Evolutionary conservation across 2,329 filamentous ascomycete genomes (phyloP).

Genomic region (Lachnellula suecica): DNA sequence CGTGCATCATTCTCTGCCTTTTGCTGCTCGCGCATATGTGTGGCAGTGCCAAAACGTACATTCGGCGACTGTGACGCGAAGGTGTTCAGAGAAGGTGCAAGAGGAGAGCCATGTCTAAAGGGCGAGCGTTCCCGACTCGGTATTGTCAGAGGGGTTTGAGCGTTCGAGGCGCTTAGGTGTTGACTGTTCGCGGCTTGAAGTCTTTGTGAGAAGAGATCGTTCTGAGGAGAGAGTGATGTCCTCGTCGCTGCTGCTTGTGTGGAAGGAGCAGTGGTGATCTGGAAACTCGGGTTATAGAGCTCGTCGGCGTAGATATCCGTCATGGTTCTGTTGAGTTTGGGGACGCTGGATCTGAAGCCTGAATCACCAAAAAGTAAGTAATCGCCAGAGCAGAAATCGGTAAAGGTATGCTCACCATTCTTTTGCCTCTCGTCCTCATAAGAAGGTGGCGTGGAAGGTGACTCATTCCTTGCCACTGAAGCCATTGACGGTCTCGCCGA

Average conservation of each 20-base stretch:
- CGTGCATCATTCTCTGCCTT: conserved; percentile 59
- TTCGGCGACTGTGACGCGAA: conserved; percentile 35
- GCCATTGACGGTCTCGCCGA: conserved; percentile 45
- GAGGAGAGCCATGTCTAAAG: conserved; percentile 71
- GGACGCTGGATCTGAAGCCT: conserved; percentile 57
- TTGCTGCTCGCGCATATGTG: conserved; percentile 59
- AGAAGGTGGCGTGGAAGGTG: conserved; percentile 55
- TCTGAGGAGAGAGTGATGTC: conserved; percentile 48
- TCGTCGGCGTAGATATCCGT: conserved; percentile 85
- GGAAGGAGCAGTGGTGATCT: conserved; percentile 53
- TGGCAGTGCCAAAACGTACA: conserved; percentile 51
- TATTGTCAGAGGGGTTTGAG: conserved; percentile 43
- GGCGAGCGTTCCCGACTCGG: conserved; percentile 71
- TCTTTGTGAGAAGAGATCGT: conserved; percentile 70
- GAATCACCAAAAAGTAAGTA: conserved; percentile 60
- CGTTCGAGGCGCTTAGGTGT: conserved; percentile 60
- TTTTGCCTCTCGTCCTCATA: conserved; percentile 52
- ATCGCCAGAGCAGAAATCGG: conserved; percentile 52
- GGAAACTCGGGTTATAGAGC: conserved; percentile 72
- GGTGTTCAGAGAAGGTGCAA: conserved; percentile 44
- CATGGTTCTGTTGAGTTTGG: conserved; percentile 83
- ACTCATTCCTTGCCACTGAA: conserved; percentile 61
- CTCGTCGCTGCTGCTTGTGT: conserved; percentile 35
- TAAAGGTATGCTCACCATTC: conserved; percentile 50
- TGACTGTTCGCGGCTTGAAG: conserved; percentile 78